Percentiles rank a stretch among this genome's conserved stretches.
phyloP scores from a whole-genome alignment of 1,284 basidiomycete genomes.

The Puccinia hordei region DNA sequence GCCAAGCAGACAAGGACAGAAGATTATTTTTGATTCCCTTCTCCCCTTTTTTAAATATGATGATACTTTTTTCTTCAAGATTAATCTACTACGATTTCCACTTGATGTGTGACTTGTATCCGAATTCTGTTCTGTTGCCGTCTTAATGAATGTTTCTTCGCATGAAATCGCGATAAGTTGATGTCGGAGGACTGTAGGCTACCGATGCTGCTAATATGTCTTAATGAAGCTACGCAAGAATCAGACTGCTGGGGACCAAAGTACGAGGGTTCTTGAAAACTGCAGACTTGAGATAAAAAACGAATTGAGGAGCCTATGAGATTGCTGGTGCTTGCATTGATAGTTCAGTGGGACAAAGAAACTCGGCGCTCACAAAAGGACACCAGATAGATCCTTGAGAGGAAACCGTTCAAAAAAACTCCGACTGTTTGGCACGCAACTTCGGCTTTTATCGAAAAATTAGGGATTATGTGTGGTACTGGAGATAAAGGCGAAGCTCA shows the following conservation, averaged over 20 bases:
- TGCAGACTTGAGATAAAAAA: not conserved
- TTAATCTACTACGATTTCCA: too few relatives aligned
- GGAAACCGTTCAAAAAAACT: conserved; percentile 10
- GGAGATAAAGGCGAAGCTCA: too few relatives aligned
- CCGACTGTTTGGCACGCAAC: conserved; percentile 11
- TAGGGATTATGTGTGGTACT: conserved; percentile 22
- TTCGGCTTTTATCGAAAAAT: conserved; percentile 3
- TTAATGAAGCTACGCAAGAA: conserved; percentile 22
- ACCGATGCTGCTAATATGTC: not conserved
- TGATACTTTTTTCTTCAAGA: too few relatives aligned
- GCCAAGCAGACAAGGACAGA: too few relatives aligned
- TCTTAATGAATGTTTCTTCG: too few relatives aligned
- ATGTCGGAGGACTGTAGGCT: too few relatives aligned
- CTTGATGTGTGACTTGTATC: too few relatives aligned
- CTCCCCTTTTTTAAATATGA: too few relatives aligned
- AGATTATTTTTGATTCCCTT: too few relatives aligned
- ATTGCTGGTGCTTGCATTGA: not conserved
- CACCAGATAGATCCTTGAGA: conserved; percentile 20
- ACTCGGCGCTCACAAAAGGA: not conserved
- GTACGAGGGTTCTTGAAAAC: conserved; percentile 12
- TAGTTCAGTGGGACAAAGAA: not conserved
- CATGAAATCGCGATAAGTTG: too few relatives aligned
- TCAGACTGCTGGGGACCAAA: not conserved
- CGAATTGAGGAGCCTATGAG: not conserved
- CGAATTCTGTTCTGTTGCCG: too few relatives aligned